Percentiles rank a stretch among this genome's conserved stretches.
These are phyloP conservation scores for Neurospora hispaniola DNA, from an alignment of 495 filamentous ascomycete species.

Conservation along the genomic window DNA sequence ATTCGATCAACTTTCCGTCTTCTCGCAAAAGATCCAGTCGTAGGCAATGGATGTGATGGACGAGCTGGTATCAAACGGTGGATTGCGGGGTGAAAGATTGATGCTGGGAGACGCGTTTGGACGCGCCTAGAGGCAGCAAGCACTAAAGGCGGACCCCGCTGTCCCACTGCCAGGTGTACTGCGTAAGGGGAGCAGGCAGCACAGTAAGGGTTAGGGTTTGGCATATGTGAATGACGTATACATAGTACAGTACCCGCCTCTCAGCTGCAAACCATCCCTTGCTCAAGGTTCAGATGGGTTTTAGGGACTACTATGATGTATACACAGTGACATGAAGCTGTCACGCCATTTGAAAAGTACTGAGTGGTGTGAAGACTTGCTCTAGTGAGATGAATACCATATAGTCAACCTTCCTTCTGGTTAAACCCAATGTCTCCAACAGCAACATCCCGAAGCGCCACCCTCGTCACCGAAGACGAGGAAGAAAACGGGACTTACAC, in stretches of 20 bases:
- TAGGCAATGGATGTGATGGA: background rate
- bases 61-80: background rate
- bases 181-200: background rate
- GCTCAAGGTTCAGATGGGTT: background rate
- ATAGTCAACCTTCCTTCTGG: background rate
- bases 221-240: background rate
- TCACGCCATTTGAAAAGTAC: background rate
- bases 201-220: background rate
- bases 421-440: background rate
- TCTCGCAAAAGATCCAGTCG: background rate
- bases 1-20: background rate
- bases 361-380: background rate
- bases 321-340: background rate
- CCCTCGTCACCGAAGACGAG: background rate
- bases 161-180: background rate
- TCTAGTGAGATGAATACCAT: background rate
- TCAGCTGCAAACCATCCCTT: background rate
- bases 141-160: slow-evolving; percentile 16
- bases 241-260: background rate
- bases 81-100: slow-evolving; percentile 10
- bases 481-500: background rate
- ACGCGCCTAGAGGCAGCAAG: slow-evolving; percentile 5
- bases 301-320: background rate
- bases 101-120: slow-evolving; percentile 7
- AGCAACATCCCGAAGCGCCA: background rate